Percentiles rank a stretch among this genome's conserved stretches.
These are phyloP conservation scores for Botrytis porri DNA, from an alignment of 2,329 filamentous ascomycete species.

Conservation along the genomic window DNA sequence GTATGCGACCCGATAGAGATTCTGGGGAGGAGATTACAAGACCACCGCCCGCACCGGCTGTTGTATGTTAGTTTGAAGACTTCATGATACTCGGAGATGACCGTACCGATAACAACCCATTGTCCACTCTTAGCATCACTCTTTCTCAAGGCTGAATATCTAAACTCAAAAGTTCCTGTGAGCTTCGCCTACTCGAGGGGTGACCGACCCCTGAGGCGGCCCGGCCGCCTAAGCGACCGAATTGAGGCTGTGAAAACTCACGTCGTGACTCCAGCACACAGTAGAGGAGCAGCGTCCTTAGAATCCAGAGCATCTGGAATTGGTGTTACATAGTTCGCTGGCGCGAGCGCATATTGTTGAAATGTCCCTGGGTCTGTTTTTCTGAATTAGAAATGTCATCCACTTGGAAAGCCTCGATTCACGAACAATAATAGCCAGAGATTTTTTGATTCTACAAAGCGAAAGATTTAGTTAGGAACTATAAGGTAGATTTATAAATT, in stretches of 20 bases:
- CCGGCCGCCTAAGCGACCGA: conserved; percentile 16
- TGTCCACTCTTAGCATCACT: conserved; percentile 48
- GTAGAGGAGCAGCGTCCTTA: conserved; percentile 62
- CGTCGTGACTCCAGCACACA: conserved; percentile 66
- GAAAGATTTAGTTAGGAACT: conserved; percentile 18
- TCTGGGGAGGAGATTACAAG: conserved; percentile 38
- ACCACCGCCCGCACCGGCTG: conserved; percentile 57
- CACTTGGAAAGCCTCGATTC: conserved; percentile 3
- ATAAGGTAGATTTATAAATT: conserved; percentile 4
- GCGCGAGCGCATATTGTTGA: conserved; percentile 63
- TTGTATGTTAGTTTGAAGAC: conserved; percentile 25
- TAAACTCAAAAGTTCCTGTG: conserved; percentile 27
- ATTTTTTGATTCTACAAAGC: conserved; percentile 48
- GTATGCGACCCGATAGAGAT: neutral
- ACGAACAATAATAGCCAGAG: conserved; percentile 59
- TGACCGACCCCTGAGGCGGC: conserved; percentile 16
- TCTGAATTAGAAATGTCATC: neutral
- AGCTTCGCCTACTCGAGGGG: conserved; percentile 31
- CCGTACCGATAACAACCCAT: conserved; percentile 37
- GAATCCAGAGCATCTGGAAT: conserved; percentile 61
- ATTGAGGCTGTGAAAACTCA: conserved; percentile 30
- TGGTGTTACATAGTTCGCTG: conserved; percentile 66
- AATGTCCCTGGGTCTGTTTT: conserved; percentile 59
- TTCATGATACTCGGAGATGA: conserved; percentile 22
- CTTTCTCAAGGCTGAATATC: conserved; percentile 62